These are phyloP conservation scores for Lophiotrema nucula DNA, from an alignment of 495 filamentous ascomycete species.

Conservation along the genomic window DNA sequence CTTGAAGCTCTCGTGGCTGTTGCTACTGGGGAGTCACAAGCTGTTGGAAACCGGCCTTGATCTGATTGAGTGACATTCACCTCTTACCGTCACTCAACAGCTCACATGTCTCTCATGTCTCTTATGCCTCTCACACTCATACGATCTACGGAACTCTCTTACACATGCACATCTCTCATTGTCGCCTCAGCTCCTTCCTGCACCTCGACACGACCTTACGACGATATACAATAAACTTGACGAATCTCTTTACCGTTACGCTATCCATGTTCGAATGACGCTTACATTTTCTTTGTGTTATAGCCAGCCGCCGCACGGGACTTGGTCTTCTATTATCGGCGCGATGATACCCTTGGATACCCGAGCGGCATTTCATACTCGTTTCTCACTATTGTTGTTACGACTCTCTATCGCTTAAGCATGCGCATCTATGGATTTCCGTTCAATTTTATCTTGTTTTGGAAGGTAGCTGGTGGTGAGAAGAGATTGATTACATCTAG, in stretches of 20 bases:
- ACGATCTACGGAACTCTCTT: no score
- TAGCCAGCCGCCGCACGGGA: constrained; percentile 12
- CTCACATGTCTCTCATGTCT: no score
- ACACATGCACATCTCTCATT: no score
- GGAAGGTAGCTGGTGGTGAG: background rate
- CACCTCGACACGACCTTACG: constrained; percentile 28
- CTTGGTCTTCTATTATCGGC: constrained; percentile 22
- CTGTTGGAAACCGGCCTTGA: constrained; percentile 33
- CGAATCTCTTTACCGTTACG: constrained; percentile 24
- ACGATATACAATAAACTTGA: constrained; percentile 9
- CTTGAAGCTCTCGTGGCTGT: constrained; percentile 86
- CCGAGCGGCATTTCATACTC: constrained; percentile 14
- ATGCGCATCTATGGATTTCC: constrained; percentile 7
- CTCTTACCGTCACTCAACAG: no score
- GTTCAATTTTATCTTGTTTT: background rate
- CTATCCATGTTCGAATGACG: constrained; percentile 4
- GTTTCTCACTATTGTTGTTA: background rate
- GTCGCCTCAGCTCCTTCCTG: no score
- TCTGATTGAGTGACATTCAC: no score
- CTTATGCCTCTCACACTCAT: no score
- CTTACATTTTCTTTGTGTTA: constrained; percentile 2
- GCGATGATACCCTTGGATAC: constrained; percentile 30
- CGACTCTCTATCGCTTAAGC: constrained; percentile 14
- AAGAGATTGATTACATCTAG: background rate
- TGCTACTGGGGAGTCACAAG: constrained; percentile 77